Evolutionary conservation across 139 green algal genomes (phyloP).

Genomic region (Chlamydomonas schloesseri): DNA sequence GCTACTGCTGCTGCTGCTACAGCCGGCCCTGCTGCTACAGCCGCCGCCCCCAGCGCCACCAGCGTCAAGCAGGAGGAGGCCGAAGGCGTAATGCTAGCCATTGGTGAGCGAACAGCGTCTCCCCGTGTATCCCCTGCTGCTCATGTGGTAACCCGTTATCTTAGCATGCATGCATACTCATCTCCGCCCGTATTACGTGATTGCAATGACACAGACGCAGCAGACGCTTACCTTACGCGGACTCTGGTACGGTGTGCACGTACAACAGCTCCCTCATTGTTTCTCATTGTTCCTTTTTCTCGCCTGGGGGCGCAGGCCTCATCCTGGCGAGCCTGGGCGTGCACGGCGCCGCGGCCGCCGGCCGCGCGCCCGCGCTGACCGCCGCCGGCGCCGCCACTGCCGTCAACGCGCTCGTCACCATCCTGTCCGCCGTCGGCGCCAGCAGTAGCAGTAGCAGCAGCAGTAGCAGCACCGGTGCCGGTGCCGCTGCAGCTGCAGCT

Average conservation of each 20-base stretch:
- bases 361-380: background rate
- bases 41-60: background rate
- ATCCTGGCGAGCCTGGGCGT: background rate
- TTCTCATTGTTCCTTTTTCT: too few relatives aligned
- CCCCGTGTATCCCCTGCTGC: too few relatives aligned
- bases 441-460: conserved; percentile 12
- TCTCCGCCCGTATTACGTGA: too few relatives aligned
- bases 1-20: background rate
- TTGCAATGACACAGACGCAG: too few relatives aligned
- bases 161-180: too few relatives aligned
- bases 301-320: too few relatives aligned
- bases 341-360: background rate
- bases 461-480: conserved; percentile 47
- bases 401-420: background rate
- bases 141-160: too few relatives aligned
- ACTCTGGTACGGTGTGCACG: too few relatives aligned
- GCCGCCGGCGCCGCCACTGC: background rate
- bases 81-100: conserved; percentile 62
- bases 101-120: conserved; percentile 24
- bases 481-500: conserved; percentile 48
- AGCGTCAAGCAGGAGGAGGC: conserved; percentile 57
- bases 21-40: background rate
- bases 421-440: too few relatives aligned
- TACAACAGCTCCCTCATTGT: too few relatives aligned
- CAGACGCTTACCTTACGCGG: too few relatives aligned